Percentiles rank a stretch among this genome's conserved stretches.
Evolutionary conservation across 2,329 filamentous ascomycete species (phyloP).

Genomic region (Colletotrichum tropicale): DNA sequence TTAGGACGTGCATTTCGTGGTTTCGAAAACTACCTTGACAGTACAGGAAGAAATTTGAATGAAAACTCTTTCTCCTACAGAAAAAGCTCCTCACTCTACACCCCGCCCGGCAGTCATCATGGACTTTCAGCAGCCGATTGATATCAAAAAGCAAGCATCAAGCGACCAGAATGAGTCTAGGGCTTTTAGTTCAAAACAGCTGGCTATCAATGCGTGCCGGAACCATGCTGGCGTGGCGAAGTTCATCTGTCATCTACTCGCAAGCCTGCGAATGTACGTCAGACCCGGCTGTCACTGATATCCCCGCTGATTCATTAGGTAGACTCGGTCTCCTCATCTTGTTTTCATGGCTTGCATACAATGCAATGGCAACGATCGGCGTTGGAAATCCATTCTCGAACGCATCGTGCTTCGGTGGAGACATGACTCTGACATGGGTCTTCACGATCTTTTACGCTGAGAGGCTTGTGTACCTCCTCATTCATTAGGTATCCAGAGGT

Average conservation of each 20-base stretch:
- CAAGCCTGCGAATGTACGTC: not conserved
- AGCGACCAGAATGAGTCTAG: rapidly evolving
- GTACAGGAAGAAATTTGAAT: not conserved
- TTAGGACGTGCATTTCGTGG: not conserved
- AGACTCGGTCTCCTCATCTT: not conserved
- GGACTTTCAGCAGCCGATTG: not conserved
- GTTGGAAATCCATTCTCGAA: not conserved
- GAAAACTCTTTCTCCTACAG: not conserved
- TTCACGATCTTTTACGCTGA: not conserved
- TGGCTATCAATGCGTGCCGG: not conserved
- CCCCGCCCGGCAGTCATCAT: not conserved
- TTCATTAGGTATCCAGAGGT: not conserved
- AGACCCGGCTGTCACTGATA: not conserved
- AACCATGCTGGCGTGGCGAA: not conserved
- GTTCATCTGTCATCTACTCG: not conserved
- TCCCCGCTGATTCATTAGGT: not conserved
- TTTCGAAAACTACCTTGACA: rapidly evolving
- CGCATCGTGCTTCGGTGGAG: not conserved
- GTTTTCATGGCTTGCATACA: not conserved
- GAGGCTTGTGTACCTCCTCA: not conserved
- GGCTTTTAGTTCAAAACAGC: not conserved
- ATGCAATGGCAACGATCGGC: rapidly evolving
- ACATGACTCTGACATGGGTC: rapidly evolving
- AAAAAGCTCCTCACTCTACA: not conserved
- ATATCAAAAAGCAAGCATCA: not conserved